Base-by-base conservation (phyloP, 257 asterid species). In the Verbascum thapsus region DNA sequence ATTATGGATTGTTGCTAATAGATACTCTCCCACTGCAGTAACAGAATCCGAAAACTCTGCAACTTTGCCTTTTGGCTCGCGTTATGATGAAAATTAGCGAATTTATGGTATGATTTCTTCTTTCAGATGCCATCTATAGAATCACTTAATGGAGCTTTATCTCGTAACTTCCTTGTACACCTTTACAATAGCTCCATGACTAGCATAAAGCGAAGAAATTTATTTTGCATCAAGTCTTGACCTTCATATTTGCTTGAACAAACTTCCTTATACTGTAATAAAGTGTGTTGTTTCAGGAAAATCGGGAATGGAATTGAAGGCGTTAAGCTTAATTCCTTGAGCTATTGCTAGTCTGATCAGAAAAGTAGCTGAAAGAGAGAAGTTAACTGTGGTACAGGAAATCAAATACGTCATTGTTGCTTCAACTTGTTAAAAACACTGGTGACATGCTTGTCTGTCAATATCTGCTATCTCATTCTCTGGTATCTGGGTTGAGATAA, bases 41-140 rank as follows among this genome's bases (percentile, higher is more conserved):
- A 63, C 85, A 51, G 84, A 70, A 74, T 30, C 83, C 44, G 63
- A 63, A 67, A 19, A 61, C 44, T 61, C 73, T 20, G 22, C 61
- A 10, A 69, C 69, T 43, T 71, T 78, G 19, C 15, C 63, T 49
- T 65, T 71, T 71, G 74, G 80, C 68, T 16, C 71, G 63, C 63
- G 68, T 42, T 56, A 69, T 47, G 90, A 80, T 63, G 67, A 71
- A 63, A 70, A 63, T 53, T 68, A 74, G 76, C 72, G 41, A 38
- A 41, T 49, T 10, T n/a, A 49, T 48, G 66, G 72, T 72, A 69
- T 47, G 52, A 37, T 50, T 50, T 61, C 61, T 57, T 20, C n/a
- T 53, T 63, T 41, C 56, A 38, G 8, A n/a, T 73, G 51, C 53
- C 58, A 55, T 45, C 54, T 51, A 50, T 43, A 39, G 32, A 15